Evolutionary conservation across 1,284 basidiomycete genomes (phyloP).

Genomic region (Cutaneotrichosporon cutaneum): DNA sequence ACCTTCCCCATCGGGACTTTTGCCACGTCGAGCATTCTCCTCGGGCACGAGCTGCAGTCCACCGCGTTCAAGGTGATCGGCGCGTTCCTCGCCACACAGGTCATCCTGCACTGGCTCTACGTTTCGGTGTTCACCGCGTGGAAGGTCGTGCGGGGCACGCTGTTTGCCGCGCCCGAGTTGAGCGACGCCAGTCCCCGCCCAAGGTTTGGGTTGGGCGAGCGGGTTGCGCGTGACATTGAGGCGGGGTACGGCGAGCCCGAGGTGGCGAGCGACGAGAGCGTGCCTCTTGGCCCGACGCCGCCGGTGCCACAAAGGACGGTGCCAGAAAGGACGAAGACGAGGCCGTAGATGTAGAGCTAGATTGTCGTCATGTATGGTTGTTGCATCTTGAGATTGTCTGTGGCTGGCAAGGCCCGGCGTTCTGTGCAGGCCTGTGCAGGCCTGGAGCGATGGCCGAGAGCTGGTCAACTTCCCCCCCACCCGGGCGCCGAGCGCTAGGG

Average conservation of each 20-base stretch:
- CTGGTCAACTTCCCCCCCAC: too few relatives aligned
- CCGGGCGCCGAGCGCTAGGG: too few relatives aligned
- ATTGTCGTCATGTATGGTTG: too few relatives aligned
- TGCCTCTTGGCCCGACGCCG: background rate
- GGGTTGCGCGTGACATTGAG: constrained; percentile 11
- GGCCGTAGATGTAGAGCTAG: too few relatives aligned
- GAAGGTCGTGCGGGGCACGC: constrained; percentile 52
- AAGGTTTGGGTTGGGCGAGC: background rate
- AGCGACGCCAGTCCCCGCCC: constrained; percentile 36
- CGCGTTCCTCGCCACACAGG: constrained; percentile 59
- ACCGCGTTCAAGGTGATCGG: constrained; percentile 59
- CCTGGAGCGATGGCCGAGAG: too few relatives aligned
- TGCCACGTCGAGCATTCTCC: constrained; percentile 62
- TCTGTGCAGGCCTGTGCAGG: too few relatives aligned
- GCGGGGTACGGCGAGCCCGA: constrained; percentile 32
- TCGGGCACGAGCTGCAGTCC: constrained; percentile 60
- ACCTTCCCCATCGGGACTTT: constrained; percentile 60
- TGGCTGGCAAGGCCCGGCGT: too few relatives aligned
- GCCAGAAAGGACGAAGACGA: too few relatives aligned
- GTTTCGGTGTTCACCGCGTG: constrained; percentile 57
- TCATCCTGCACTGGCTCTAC: constrained; percentile 61
- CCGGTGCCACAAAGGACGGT: too few relatives aligned
- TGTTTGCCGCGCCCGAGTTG: constrained; percentile 58
- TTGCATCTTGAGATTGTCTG: too few relatives aligned
- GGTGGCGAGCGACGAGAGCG: background rate